Evolutionary conservation across 495 filamentous ascomycete genomes (phyloP), one percentile per base, ranked within the genome.

Genomic region (Neurospora discreta): DNA sequence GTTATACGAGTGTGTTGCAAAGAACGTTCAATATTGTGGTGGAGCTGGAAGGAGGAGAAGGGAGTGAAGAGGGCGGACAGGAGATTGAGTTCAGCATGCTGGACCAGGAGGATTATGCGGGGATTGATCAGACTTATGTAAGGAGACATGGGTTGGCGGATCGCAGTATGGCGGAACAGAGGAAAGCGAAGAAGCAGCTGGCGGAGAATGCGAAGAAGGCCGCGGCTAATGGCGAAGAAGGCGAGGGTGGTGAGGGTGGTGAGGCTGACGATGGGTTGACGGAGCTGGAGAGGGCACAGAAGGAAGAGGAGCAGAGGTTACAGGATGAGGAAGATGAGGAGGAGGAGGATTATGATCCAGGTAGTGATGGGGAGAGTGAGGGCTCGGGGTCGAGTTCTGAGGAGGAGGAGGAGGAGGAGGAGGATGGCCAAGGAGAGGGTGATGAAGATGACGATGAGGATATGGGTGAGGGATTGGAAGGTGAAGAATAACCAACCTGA

Each of bases 11-110:
- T 39, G 91, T 99, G 68, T 85, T 98, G 5, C 93, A 95, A 75
- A 89, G 93, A 8, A 98, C 95, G 0, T 98, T 99, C 82, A 98
- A 98, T 73, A 89, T 99, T 36, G 91, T 91, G 40, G 87, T 98
- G 39, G 84, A 90, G 73, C 86, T 91, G 38, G 81, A 81, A 65
- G 75, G 77, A 0, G 77, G 71, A 78, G 30, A 78, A 73, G n/a
- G 78, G 77, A 6, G 82, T 46, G 85, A 43, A 83, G 68, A 0
- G 71, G 73, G 86, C 16, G 85, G 83, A 18, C 85, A 90, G 76
- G 93, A 97, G 78, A 84, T 93, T 33, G 92, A 95, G 73, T 94
- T 97, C 75, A 87, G 87, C 16, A 95, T 95, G 91, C 83, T 96
- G 46, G 93, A 96, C 77, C 92, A 95, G 79, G 92, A 90, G 52